Percentiles rank a stretch among this genome's conserved stretches.
These are phyloP conservation scores for Teratosphaeria nubilosa DNA, from an alignment of 2,329 filamentous ascomycete genomes.

Conservation along the genomic window DNA sequence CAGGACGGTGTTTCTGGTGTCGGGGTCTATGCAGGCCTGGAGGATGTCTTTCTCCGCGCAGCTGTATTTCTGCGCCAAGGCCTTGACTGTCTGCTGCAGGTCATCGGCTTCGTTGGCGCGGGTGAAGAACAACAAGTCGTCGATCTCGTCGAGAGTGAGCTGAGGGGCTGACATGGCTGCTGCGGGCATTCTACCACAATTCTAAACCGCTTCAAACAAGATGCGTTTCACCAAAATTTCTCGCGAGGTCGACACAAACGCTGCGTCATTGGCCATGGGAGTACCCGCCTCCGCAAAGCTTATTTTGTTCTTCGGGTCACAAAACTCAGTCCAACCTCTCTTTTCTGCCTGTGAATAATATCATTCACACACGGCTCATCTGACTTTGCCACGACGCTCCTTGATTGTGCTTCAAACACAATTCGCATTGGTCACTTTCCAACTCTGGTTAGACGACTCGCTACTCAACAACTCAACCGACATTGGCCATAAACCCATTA, in stretches of 20 bases:
- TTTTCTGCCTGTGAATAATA: background rate
- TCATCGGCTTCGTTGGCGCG: conserved; percentile 67
- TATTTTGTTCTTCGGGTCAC: background rate
- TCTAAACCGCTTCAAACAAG: background rate
- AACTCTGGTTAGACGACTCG: background rate
- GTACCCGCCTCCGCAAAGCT: background rate
- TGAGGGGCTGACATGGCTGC: background rate
- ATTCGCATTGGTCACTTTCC: background rate
- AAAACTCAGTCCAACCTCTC: background rate
- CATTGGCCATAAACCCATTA: conserved; percentile 2
- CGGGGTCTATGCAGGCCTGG: conserved; percentile 58
- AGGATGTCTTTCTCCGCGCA: conserved; percentile 55
- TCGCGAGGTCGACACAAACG: background rate
- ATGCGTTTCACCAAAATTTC: background rate
- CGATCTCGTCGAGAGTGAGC: conserved; percentile 69
- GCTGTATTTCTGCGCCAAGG: conserved; percentile 52
- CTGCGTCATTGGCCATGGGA: background rate
- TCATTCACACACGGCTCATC: background rate
- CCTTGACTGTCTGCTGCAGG: conserved; percentile 49
- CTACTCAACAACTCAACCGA: background rate
- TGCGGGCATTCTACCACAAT: background rate
- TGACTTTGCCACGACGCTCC: background rate
- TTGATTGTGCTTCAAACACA: background rate
- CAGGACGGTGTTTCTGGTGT: conserved; percentile 66
- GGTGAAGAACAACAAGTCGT: conserved; percentile 83